Base-by-base conservation (phyloP, 192 early-diverging fungal species). In the Obelidium mucronatum region DNA sequence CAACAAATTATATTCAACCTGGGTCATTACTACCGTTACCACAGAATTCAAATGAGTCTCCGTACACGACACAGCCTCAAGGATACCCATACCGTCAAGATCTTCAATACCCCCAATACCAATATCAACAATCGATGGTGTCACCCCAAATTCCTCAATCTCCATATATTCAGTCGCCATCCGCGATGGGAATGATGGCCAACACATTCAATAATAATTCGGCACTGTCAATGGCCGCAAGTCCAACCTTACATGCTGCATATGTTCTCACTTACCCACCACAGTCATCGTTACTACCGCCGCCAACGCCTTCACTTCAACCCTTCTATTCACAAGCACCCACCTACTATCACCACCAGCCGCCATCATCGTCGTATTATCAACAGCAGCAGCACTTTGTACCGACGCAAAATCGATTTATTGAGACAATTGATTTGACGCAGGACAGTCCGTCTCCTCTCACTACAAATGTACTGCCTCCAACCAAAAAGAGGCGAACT, bases 371-470 rank as follows among this genome's bases (percentile, higher is more conserved):
- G 1, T 34, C n/a, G 22, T 19, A 35, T 24, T 52, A 34, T 6
- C 56, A 28, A 26, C 22, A 72, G 19, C 55, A 55, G 11, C 54
- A 24, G 30, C 35, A 11, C 22, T 30, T 22, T 24, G 42, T 36
- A 28, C 67, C 40, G 17, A 19, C 13, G 11, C 67, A 53, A 44
- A 17, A 26, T 1, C 35, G 40, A 44, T 13, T 37, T 36, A 22
- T n/a, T 19, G 67, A 69, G 30, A 44, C 58, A 22, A 72, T 72
- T 72, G 69, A 72, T 30, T 59, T 72, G 53, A 72, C 69, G 22
- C 54, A 51, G 8, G 55, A 58, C 30, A 67, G 66, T 39, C 17
- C 24, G 30, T 51, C 40, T 33, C 66, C 62, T 2, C 22, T 19
- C 26, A 34, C 22, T 19, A 37, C 55, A 58, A 22, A 11, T 28